A percentile compares a stretch with the other conserved stretches of the same genome.
These are phyloP conservation scores for Vanrija sp. DNA, from an alignment of 1,284 basidiomycete species.

Conservation along the genomic window DNA sequence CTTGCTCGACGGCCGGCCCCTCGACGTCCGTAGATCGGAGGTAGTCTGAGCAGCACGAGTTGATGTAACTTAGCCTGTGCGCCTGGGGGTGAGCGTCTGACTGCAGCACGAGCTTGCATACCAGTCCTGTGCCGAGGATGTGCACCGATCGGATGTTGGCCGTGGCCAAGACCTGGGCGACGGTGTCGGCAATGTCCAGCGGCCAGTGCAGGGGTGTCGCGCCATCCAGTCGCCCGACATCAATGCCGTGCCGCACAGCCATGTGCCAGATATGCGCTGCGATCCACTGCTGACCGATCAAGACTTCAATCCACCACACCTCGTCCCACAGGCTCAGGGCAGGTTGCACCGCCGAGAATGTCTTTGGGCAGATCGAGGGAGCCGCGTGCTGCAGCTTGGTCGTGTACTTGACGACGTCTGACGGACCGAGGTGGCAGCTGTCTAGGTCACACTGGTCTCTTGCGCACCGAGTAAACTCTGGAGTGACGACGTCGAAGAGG, in stretches of 20 bases:
- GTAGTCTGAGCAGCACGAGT: not conserved
- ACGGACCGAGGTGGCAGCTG: not conserved
- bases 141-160: not conserved
- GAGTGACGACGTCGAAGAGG: constrained; percentile 6
- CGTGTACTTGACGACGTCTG: not conserved
- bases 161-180: not conserved
- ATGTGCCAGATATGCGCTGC: constrained; percentile 5
- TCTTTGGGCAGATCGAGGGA: not conserved
- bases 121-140: not conserved
- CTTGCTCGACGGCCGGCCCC: not conserved
- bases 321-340: not conserved
- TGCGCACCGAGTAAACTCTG: constrained; percentile 2
- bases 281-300: constrained; percentile 1
- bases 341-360: not conserved
- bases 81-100: not conserved
- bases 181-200: constrained; percentile 1
- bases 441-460: constrained; percentile 1
- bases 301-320: constrained; percentile 2
- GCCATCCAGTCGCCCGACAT: not conserved
- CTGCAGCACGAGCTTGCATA: not conserved
- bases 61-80: constrained; percentile 3
- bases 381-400: constrained; percentile 1
- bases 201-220: not conserved
- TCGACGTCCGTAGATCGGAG: not conserved
- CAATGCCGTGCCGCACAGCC: constrained; percentile 1